These are phyloP conservation scores for Botrytis tulipae DNA, from an alignment of 2,329 filamentous ascomycete genomes.

Conservation along the genomic window DNA sequence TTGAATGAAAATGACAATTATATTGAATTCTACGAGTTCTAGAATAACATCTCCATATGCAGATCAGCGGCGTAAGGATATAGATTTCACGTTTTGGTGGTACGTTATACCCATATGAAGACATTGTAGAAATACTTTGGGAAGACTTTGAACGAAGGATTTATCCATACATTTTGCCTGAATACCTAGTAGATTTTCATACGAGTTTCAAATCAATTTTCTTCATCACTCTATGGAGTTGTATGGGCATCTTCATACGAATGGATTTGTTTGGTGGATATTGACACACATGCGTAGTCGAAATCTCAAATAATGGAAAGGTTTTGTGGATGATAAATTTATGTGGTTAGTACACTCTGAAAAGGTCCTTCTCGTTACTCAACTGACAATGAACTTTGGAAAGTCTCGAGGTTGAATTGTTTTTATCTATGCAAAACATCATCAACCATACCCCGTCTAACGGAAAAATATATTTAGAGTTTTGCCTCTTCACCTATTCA, in stretches of 20 bases:
- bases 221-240: background rate
- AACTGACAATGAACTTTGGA: background rate
- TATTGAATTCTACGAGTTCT: background rate
- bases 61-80: background rate
- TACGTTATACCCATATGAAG: background rate
- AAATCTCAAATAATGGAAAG: background rate
- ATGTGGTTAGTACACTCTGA: background rate
- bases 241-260: background rate
- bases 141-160: background rate
- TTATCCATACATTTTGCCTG: conserved; percentile 18
- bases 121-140: background rate
- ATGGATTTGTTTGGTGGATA: conserved; percentile 19
- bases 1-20: no score
- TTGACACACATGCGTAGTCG: background rate
- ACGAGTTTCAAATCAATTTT: background rate
- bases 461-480: conserved; percentile 7
- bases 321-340: background rate
- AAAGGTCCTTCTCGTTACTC: background rate
- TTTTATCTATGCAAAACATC: background rate
- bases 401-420: background rate
- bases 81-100: conserved; percentile 1
- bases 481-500: background rate
- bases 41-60: background rate
- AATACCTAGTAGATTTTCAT: background rate
- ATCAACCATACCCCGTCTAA: background rate